A percentile compares a stretch with the other conserved stretches of the same genome.
phyloP scores from a whole-genome alignment of 768 basidiomycete genomes.

The Suillus americanus region DNA sequence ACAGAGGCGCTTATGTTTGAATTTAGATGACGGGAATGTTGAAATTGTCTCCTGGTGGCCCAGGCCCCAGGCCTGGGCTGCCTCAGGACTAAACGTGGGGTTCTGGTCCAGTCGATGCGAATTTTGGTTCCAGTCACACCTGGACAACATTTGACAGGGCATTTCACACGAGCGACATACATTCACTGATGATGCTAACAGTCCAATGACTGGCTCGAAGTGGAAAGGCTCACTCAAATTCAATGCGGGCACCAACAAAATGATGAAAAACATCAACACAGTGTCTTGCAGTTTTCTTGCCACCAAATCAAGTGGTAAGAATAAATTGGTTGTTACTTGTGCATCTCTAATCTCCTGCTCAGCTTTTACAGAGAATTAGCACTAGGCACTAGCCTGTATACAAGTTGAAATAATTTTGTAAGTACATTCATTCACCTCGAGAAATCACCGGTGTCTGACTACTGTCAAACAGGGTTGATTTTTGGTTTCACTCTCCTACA shows the following conservation, averaged over 20 bases:
- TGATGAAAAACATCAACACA: neutral
- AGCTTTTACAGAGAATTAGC: neutral
- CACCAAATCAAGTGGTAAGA: neutral
- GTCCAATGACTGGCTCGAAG: neutral
- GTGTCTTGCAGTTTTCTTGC: neutral
- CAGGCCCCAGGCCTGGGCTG: neutral
- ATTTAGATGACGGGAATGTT: neutral
- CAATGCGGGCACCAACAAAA: neutral
- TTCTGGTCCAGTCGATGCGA: neutral
- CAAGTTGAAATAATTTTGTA: neutral
- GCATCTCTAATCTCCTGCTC: neutral
- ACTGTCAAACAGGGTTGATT: neutral
- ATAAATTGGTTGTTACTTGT: neutral
- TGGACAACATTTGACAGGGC: neutral
- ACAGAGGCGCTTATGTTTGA: neutral
- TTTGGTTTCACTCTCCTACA: neutral
- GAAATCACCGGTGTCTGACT: neutral
- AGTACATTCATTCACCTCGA: neutral
- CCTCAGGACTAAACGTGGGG: neutral
- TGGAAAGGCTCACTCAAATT: slow-evolving; percentile 1
- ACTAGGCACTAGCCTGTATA: too few relatives aligned
- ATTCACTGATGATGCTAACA: neutral
- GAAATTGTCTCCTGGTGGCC: neutral
- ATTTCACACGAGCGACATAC: neutral
- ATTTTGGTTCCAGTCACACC: neutral